Evolutionary conservation across 2,329 filamentous ascomycete genomes (phyloP).

Genomic region (Epichloe scottii): DNA sequence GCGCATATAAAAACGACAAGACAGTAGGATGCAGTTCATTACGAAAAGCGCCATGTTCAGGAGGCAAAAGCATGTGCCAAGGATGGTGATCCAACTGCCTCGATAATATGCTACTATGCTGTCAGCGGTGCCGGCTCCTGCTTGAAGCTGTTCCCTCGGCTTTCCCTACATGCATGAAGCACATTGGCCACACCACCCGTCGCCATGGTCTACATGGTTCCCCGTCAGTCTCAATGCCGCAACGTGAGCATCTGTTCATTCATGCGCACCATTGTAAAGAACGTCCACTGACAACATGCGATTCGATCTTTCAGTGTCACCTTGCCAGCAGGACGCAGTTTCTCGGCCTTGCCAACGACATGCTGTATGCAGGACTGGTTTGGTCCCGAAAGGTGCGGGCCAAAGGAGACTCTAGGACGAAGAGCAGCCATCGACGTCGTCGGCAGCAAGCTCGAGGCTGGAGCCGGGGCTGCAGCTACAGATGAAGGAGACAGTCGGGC

Average conservation of each 20-base stretch:
- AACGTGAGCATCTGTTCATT: not conserved
- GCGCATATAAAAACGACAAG: slow-evolving; percentile 54
- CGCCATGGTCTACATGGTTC: slow-evolving; percentile 26
- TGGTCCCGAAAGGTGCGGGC: not conserved
- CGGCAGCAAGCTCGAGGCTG: not conserved
- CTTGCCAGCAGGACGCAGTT: slow-evolving; percentile 13
- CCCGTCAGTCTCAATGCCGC: not conserved
- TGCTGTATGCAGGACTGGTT: slow-evolving; percentile 18
- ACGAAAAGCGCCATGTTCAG: slow-evolving; percentile 52
- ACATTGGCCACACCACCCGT: slow-evolving; percentile 45
- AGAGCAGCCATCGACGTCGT: not conserved
- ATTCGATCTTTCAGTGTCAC: slow-evolving; percentile 37
- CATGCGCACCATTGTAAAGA: slow-evolving; percentile 46
- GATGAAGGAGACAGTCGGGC: not conserved
- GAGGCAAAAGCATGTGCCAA: slow-evolving; percentile 49
- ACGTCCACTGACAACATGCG: slow-evolving; percentile 55
- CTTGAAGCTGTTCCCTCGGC: not conserved
- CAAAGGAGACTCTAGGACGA: slow-evolving; percentile 1
- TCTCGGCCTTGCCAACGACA: slow-evolving; percentile 21
- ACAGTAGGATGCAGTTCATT: slow-evolving; percentile 50
- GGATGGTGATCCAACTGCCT: slow-evolving; percentile 41
- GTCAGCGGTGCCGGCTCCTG: not conserved
- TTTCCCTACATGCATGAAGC: slow-evolving; percentile 24
- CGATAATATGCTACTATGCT: slow-evolving; percentile 4
- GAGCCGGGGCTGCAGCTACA: not conserved